Base-by-base conservation (phyloP, 805 yeast species). In the Suhomyces emberorum region DNA sequence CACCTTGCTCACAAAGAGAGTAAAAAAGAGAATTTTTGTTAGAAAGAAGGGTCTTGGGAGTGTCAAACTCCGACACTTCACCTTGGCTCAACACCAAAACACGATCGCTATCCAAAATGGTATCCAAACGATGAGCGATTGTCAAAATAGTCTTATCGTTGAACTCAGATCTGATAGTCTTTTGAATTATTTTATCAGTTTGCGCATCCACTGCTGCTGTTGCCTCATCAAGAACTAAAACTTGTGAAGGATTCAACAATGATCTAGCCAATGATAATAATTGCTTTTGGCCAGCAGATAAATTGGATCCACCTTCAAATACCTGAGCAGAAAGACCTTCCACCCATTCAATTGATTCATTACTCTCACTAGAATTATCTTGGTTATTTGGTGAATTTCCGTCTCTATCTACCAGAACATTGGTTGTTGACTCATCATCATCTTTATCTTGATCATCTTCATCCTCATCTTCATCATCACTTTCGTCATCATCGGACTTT, bases 121-220 rank as follows among this genome's bases (percentile, higher is more conserved):
- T 54, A 15, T 54, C 59, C 11, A 55, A 38, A 19, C 60, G 42
- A 32, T 55, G 60, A 2, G 60, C 60, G 33, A 55, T 55, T 6
- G 60, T 55, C 31, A 55, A 45, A 19, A 55, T 51, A 6, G 60
- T 55, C 36, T 45, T 51, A 32, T 54, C 49, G 29, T 41, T 44
- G 33, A 55, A 55, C 34, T 55, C 57, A 5, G 37, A 15, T 10
- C 59, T 43, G 22, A 55, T 55, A 2, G 60, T 54, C 23, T 41
- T 48, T 32, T 55, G 60, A 31, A 55, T 51, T 12, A 52, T 42
- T 22, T 49, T 50, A 35, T 55, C 60, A 2, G 60, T 55, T 33
- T 55, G 56, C 2, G 51, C 52, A 32, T 55, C 60, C 32, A 32
- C 71, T 47, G 74, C 67, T 4, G 65, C 67, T 3, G 59, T 54